Base-by-base conservation (phyloP, 169 alveolate genomes). In the Cryptosporidium ryanae region DNA sequence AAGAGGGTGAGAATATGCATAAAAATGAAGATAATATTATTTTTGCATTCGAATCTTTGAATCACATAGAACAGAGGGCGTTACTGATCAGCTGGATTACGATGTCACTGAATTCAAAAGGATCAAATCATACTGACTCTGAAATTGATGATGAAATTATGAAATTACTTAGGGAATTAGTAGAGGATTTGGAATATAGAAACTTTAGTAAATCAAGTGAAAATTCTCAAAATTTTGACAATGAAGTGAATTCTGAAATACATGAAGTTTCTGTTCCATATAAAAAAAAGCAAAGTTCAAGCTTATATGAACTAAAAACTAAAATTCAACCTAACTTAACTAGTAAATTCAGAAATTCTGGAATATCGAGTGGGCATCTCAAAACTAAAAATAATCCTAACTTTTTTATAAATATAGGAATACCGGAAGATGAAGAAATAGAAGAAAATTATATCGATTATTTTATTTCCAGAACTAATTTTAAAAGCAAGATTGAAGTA, bases 391-490 rank as follows among this genome's bases (percentile, higher is more conserved):
- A 43, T 25, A 12, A 48, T 46, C 55, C 67, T 31, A 68, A 21
- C 17, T 32, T 50, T 31, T 71, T 57, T 13, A 76, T 76, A 18
- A 59, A 55, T 48, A 61, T 76, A 21, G 76, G 71, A 8, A 76
- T 76, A 31, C 87, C 87, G 7, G 87, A 76, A 55, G 87, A 76
- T 34, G 71, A 76, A 59, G 87, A 76, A 59, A 55, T 76, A 12
- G 87, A 59, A 38, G 87, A 76, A 44, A 61, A 59, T 1, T 49
- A 29, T 61, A 76, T 76, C 0, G 63, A 43, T 59, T 46, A 59
- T n/a, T 38, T 21, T 7, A 43, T 59, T 21, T 21, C 52, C 34
- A 43, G 23, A 76, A 38, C 18, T 59, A 31, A 12, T 2, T 10
- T 17, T 25, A 43, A 32, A 29, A 18, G 1, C 15, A 34, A 55